Conservation (phyloP, 2,329 filamentous ascomycete genomes). For the Lachnellula occidentalis region DNA sequence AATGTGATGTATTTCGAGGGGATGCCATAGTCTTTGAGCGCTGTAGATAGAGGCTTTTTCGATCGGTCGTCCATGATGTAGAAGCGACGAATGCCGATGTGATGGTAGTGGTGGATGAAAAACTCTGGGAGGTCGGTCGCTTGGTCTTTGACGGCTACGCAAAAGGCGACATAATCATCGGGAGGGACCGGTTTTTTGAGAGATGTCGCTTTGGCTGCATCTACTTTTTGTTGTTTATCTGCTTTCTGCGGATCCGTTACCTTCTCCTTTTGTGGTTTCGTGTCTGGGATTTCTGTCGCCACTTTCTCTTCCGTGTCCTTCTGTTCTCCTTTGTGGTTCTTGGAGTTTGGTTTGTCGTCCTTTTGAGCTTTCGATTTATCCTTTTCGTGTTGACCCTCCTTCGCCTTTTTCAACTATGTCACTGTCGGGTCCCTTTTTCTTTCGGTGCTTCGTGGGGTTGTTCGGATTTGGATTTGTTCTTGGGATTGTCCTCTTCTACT, state of each 20-base stretch:
- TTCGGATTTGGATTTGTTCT: neutral
- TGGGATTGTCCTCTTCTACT: neutral
- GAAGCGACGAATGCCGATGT: slow-evolving; percentile 23
- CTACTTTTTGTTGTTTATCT: too few species aligned
- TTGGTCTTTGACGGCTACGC: slow-evolving; percentile 24
- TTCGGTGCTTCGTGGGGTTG: neutral
- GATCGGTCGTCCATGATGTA: slow-evolving; percentile 30
- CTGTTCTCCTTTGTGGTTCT: neutral
- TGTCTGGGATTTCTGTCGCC: neutral
- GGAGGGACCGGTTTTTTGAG: neutral
- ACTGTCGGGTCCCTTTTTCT: neutral
- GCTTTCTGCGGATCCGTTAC: too few species aligned
- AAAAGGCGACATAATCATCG: slow-evolving; percentile 25
- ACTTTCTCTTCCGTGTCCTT: neutral
- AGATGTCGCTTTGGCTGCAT: too few species aligned
- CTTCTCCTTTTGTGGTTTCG: too few species aligned
- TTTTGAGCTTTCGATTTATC: neutral
- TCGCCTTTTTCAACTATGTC: neutral
- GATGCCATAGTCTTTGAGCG: slow-evolving; percentile 13
- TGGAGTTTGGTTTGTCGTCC: neutral
- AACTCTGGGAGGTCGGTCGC: slow-evolving; percentile 23
- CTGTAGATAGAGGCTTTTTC: slow-evolving; percentile 16
- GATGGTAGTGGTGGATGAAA: slow-evolving; percentile 27
- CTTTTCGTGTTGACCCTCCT: neutral
- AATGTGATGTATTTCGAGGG: slow-evolving; percentile 20